Conservation (phyloP, 1,284 basidiomycete genomes). For the Stereum hirsutum region DNA sequence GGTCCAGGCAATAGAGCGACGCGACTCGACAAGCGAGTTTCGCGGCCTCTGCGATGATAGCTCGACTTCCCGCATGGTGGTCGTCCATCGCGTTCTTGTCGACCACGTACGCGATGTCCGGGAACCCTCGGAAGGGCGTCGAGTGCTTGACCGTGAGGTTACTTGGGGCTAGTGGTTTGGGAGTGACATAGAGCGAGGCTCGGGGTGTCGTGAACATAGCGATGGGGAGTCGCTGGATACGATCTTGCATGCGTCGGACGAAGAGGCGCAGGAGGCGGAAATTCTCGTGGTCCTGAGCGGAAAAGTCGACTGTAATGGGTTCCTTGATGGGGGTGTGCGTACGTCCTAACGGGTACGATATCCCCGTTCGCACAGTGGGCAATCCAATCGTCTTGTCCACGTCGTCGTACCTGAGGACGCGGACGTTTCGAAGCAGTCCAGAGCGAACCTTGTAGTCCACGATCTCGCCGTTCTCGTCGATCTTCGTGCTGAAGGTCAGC, state of each 20-base stretch:
- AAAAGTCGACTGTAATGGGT: not conserved
- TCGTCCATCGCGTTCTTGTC: slow-evolving; percentile 11
- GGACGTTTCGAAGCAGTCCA: slow-evolving; percentile 65
- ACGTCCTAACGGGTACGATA: slow-evolving; percentile 37
- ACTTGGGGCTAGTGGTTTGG: slow-evolving; percentile 14
- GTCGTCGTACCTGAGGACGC: slow-evolving; percentile 58
- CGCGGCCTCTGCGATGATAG: slow-evolving; percentile 78
- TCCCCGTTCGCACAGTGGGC: not conserved
- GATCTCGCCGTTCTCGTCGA: slow-evolving; percentile 60
- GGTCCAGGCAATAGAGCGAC: slow-evolving; percentile 63
- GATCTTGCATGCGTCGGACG: slow-evolving; percentile 3
- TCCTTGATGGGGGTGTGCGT: not conserved
- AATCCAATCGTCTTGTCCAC: slow-evolving; percentile 52
- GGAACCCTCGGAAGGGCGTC: slow-evolving; percentile 44
- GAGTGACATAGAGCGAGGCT: slow-evolving; percentile 3
- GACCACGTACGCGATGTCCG: slow-evolving; percentile 41
- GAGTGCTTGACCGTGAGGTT: slow-evolving; percentile 15
- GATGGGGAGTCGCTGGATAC: slow-evolving; percentile 3
- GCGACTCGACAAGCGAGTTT: slow-evolving; percentile 74
- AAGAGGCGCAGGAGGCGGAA: not conserved
- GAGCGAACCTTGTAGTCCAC: slow-evolving; percentile 65
- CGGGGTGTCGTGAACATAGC: slow-evolving; percentile 5
- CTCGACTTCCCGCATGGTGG: slow-evolving; percentile 32
- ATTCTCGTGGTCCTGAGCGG: not conserved
- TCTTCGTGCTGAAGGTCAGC: slow-evolving; percentile 76